Evolutionary conservation across 371 early-diverging fungal genomes (phyloP), one percentile per base, ranked within the genome.

Genomic region (Coemansia sp.): DNA sequence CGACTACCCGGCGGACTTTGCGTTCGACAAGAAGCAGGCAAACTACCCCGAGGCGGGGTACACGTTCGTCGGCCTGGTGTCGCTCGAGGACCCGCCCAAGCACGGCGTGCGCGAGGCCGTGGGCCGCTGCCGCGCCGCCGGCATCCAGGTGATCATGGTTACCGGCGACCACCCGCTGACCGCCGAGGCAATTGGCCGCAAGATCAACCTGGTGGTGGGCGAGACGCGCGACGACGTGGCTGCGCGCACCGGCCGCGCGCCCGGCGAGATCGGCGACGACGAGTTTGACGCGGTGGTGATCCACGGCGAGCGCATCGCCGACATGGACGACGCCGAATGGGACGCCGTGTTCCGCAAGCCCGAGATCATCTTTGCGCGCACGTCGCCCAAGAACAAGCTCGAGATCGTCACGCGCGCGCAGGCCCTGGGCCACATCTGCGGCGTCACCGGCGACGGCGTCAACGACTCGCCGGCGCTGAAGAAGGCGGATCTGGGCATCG

Each of bases 21-120:
- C 60, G 9, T 96, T 95, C 77, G 81, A 81, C 56, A 89, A 89
- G 77, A 84, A 90, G 36, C 71, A 80, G 12, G 77, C 81, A 61
- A 90, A 93, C 83, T 92, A 89, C 69, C 93, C 94, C 3, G 82
- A 81, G 43, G 64, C 63, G 30, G 83, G 83, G 36, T 84, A 91
- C 66, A 86, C 84, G 41, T 94, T 97, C 81, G 85, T 91, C 45
- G 97, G 95, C 33, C 82, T 96, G 33, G 83, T 85, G 26, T 89
- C 91, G 6, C 83, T 98, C 9, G 91, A 93, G 69, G 98, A 95
- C 78, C 97, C 97, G 51, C 97, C 97, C 66, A 95, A 95, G 79
- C 94, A 94, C 66, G 97, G 95, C 57, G 96, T 97, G 16, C 92
- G 94, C 78, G 94, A 95, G 71, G 96, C 95, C n/a, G 87, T 97